Conservation (phyloP, 768 basidiomycete species). For the Tricholoma flavovirens region DNA sequence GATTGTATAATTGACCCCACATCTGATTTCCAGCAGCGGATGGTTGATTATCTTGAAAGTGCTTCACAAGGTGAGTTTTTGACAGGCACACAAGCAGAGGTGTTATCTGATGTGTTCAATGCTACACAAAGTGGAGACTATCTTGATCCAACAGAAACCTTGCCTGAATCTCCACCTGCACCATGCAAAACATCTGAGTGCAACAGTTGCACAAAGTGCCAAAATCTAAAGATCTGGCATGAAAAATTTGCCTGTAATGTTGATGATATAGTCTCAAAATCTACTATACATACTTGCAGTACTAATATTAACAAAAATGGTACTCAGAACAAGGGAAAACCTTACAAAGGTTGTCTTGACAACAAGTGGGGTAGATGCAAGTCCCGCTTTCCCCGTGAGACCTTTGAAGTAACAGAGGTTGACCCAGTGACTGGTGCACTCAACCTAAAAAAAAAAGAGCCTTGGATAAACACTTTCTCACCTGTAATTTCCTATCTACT, state of each 20-base stretch:
- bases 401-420: slow-evolving; percentile 15
- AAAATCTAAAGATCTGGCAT: slow-evolving; percentile 11
- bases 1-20: slow-evolving; percentile 5
- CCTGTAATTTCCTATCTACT: slow-evolving; percentile 27
- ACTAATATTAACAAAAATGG: slow-evolving; percentile 10
- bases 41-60: slow-evolving; percentile 7
- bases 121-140: slow-evolving; percentile 23
- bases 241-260: slow-evolving; percentile 12
- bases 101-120: not conserved
- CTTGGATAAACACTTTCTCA: slow-evolving; percentile 32
- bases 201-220: slow-evolving; percentile 13
- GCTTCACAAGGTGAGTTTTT: slow-evolving; percentile 4
- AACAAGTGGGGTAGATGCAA: slow-evolving; percentile 26
- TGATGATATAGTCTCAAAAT: slow-evolving; percentile 23
- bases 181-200: slow-evolving; percentile 5
- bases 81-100: not conserved
- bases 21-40: slow-evolving; percentile 4
- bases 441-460: slow-evolving; percentile 28
- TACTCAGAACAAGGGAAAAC: slow-evolving; percentile 1
- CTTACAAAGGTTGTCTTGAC: slow-evolving; percentile 19
- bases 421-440: slow-evolving; percentile 23
- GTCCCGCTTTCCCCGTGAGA: slow-evolving; percentile 29
- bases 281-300: slow-evolving; percentile 26
- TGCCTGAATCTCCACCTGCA: slow-evolving; percentile 20
- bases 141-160: slow-evolving; percentile 14